Evolutionary conservation across 352 stramenopile species (phyloP), one percentile per base, ranked within the genome.

Genomic region (Globisporangium apiculatum): DNA sequence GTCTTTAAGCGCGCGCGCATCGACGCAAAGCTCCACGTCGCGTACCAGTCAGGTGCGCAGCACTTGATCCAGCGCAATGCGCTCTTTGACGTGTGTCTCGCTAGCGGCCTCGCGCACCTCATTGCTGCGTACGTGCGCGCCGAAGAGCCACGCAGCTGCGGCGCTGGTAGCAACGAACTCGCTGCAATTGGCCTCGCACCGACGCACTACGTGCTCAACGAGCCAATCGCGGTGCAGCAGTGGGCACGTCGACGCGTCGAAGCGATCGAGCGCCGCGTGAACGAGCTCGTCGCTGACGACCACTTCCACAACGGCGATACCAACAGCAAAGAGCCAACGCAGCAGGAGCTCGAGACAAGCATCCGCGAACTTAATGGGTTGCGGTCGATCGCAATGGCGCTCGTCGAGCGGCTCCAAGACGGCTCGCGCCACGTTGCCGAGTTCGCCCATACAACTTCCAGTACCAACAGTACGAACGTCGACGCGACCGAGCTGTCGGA

Each of bases 151-250:
- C 38, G 18, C 1, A 42, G 41, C 10, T 36, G 31, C 2, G n/a
- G 18, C 31, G 41, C 17, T 5, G 15, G 41, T 12, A 45, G 9
- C 41, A 45, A 14, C 41, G 41, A 12, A 45, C 41, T 10, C 41
- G 11, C 41, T 12, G 53, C 10, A 31, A n/a, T 59, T 35, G 55
- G 46, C 12, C 37, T 71, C 7, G 62, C 60, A 7, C 66, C 62
- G 46, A 72, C 79, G 53, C 73, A 69, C 40, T 91, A 91, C 57
- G 79, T 90, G 55, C 61, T 93, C 8, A 87, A 86, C 51, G 83
- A 93, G 40, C 83, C 83, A 18, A 87, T 93, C 45, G 83, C 83
- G 49, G 79, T 91, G 53, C 79, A 91, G 51, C 83, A 93, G 62
- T 93, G 83, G 83, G 69, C 71, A 14, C 75, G 77, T 7, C 77